Percentiles rank a stretch among this genome's conserved stretches.
phyloP scores from a whole-genome alignment of 305 asterid species.

The Fraxinus nigra region DNA sequence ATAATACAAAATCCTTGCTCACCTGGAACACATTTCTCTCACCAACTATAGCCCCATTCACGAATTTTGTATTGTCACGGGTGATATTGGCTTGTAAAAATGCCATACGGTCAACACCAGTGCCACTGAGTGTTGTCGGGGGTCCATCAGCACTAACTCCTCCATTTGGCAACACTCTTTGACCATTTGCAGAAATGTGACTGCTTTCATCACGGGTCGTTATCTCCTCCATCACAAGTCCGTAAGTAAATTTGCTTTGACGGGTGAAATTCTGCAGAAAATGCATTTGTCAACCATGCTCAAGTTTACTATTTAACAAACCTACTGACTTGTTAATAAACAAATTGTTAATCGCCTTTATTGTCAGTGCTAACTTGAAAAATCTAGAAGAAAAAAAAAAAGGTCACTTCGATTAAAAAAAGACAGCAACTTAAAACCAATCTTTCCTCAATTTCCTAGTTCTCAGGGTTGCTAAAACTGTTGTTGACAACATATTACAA shows the following conservation, averaged over 20 bases:
- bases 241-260: conserved; percentile 96
- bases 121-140: conserved; percentile 99
- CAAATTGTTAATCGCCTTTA: background rate
- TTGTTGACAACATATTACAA: background rate
- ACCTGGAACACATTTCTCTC: conserved; percentile 97
- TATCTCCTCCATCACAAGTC: conserved; percentile 95
- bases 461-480: background rate
- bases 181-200: conserved; percentile 85
- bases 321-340: conserved; percentile 22
- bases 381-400: background rate
- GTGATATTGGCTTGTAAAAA: conserved; percentile 94
- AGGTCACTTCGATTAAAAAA: background rate
- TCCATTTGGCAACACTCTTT: conserved; percentile 91
- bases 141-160: conserved; percentile 99
- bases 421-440: background rate
- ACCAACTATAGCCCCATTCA: conserved; percentile 95
- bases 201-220: conserved; percentile 98
- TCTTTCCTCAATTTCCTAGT: conserved; percentile 1
- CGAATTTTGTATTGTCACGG: conserved; percentile 83
- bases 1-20: conserved; percentile 11
- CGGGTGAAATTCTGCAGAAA: conserved; percentile 80
- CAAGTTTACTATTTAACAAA: conserved; percentile 9
- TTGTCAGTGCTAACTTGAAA: background rate
- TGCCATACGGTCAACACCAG: conserved; percentile 93
- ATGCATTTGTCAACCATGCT: conserved; percentile 12